These are phyloP conservation scores for Salix koriyanagi DNA, from an alignment of 345 rosid species.

Conservation along the genomic window DNA sequence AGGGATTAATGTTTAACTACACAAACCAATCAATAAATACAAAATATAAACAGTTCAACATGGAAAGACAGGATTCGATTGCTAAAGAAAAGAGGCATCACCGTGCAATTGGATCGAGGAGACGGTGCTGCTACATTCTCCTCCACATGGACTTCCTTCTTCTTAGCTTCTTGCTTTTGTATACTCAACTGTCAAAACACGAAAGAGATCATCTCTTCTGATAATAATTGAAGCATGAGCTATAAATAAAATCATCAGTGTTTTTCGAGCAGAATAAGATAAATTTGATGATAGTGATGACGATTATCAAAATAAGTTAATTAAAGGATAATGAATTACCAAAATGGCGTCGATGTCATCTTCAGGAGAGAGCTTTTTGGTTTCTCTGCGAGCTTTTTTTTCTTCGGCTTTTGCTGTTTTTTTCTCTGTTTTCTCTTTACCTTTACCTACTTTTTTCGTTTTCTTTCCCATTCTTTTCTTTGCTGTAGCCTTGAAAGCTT, in stretches of 20 bases:
- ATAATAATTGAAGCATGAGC: too few relatives aligned
- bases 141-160: constrained; percentile 85
- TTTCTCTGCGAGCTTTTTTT: constrained; percentile 77
- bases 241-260: too few relatives aligned
- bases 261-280: not conserved
- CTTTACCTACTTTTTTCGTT: constrained; percentile 84
- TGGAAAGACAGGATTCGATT: not conserved
- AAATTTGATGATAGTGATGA: not conserved
- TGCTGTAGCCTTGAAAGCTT: not conserved
- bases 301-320: not conserved
- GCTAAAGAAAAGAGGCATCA: constrained; percentile 23
- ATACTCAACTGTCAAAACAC: constrained; percentile 50
- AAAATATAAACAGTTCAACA: not conserved
- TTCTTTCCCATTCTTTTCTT: constrained; percentile 72
- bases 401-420: constrained; percentile 87
- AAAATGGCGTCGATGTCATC: constrained; percentile 94
- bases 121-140: constrained; percentile 89
- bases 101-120: constrained; percentile 86
- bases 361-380: constrained; percentile 82
- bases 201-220: not conserved
- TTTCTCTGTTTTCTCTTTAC: constrained; percentile 84
- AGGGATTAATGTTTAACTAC: constrained; percentile 73
- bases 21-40: not conserved
- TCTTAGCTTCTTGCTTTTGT: constrained; percentile 89
- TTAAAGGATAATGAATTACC: constrained; percentile 28